Evolutionary conservation across 169 alveolate genomes (phyloP), one percentile per base, ranked within the genome.

Genomic region (Plasmodium falciparum): DNA sequence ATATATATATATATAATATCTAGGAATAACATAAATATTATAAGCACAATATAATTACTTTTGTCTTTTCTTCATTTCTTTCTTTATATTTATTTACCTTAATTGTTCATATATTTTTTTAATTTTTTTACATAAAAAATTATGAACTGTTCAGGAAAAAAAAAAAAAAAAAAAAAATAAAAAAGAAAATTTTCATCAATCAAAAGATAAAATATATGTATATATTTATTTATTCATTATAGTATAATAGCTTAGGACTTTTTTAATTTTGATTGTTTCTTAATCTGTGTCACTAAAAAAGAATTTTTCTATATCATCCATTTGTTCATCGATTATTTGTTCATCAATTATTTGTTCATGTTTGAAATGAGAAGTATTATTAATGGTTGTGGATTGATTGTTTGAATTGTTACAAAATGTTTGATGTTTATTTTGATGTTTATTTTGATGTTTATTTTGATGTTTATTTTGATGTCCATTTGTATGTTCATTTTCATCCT

Each of bases 221-320:
- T 22, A 29, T 59, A 8, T 13, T 65, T 58, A 13, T 65, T 13
- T 15, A 13, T 54, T 49, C 73, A 5, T 52, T 29, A 0, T 29
- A 29, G 7, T 29, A 29, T 29, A 29, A 29, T 29, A 29, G 2
- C 5, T 29, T 29, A 29, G 6, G 4, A 29, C 39, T 29, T 29
- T 29, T 29, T 29, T 3, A 29, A 2, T 29, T 29, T 29, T 29
- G 7, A 29, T 29, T 29, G 4, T 29, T 29, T 29, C 5, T 29
- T 29, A 78, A 47, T 66, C 47, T 33, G 67, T 15, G 58, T 67
- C 66, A 52, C 54, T 80, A 62, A 80, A 80, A 73, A 80, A 80
- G 20, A 80, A 80, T 6, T 80, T 24, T 45, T 80, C 90, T 11
- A 80, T 80, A 26, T 80, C 90, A 3, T 80, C 76, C 54, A 80